Evolutionary conservation across 257 asterid species (phyloP).

Genomic region (Ocimum tenuiflorum): DNA sequence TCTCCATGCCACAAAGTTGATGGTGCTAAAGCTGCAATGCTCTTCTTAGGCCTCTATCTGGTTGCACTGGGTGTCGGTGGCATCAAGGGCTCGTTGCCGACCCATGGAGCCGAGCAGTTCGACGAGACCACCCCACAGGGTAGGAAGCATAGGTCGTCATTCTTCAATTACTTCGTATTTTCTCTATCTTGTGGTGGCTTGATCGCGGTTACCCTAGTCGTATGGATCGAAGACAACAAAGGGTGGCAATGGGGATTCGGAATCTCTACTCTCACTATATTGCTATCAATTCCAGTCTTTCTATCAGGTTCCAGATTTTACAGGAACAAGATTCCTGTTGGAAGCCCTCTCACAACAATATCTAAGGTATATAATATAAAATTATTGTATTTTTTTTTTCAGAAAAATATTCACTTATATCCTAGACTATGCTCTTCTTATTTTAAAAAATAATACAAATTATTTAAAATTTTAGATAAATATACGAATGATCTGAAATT

Average conservation of each 20-base stretch:
- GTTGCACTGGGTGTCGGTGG: constrained; percentile 83
- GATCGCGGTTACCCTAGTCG: constrained; percentile 79
- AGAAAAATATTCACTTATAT: too few species aligned
- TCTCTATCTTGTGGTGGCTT: constrained; percentile 63
- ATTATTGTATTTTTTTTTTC: too few species aligned
- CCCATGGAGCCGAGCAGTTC: constrained; percentile 88
- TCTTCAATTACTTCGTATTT: constrained; percentile 87
- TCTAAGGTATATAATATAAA: too few species aligned
- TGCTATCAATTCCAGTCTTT: constrained; percentile 60
- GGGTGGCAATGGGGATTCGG: constrained; percentile 99
- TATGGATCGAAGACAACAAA: constrained; percentile 93
- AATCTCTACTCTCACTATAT: constrained; percentile 52
- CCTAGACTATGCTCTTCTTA: too few species aligned
- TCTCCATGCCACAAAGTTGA: constrained; percentile 50
- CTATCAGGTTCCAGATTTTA: constrained; percentile 58
- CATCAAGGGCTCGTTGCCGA: constrained; percentile 68
- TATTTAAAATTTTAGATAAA: too few species aligned
- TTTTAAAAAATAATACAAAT: too few species aligned
- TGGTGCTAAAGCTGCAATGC: constrained; percentile 73
- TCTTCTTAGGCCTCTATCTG: constrained; percentile 70
- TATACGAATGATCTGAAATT: too few species aligned
- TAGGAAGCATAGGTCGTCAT: constrained; percentile 65
- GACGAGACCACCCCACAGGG: constrained; percentile 58
- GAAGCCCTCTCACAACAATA: constrained; percentile 85
- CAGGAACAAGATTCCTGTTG: constrained; percentile 60